Evolutionary conservation across 23 red algal genomes (phyloP), one percentile per base, ranked within the genome.

Genomic region (Gracilaria domingensis): DNA sequence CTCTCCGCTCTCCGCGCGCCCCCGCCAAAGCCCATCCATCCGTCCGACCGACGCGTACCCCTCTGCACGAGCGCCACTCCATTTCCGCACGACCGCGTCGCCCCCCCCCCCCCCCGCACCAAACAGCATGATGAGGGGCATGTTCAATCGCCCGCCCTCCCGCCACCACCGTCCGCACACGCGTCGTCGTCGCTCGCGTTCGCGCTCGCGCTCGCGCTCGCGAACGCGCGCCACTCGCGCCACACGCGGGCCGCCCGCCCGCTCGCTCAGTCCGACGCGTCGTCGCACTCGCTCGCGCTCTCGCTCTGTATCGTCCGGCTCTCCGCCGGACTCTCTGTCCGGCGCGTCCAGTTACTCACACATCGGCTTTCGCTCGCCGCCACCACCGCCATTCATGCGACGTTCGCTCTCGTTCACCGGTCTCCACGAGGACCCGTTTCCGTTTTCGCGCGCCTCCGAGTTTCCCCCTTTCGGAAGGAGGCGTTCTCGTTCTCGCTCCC

Each of bases 281-380:
- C 72, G 72, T 26, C 72, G 40, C 40, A 77, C 72, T 26, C 72
- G 72, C 14, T 65, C 60, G 4, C 69, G 69, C 36, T 69, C 72
- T 26, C 72, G 38, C 25, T 77, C 72, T 14, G 11, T 51, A 4
- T 77, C 72, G 4, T 49, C 26, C 45, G 23, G 25, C 42, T 77
- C 72, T 4, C 72, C 72, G 23, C 72, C 72, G 1, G 72, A 77
- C 45, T 77, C 72, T 26, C 72, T 77, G 14, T 77, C 72, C n/a
- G 72, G 72, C 72, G 72, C 34, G 17, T 77, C 72, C 23, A 77
- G 72, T 50, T 77, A 77, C 42, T 77, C 72, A 2, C 72, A 77
- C 45, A 77, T 77, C 42, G 72, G 42, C 45, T 77, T 77, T 28
- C 72, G 72, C 25, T 51, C 72, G n/a, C 45, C 72, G 18, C 72